Evolutionary conservation across 2,329 filamentous ascomycete species (phyloP).

Genomic region (Aspergillus bombycis): DNA sequence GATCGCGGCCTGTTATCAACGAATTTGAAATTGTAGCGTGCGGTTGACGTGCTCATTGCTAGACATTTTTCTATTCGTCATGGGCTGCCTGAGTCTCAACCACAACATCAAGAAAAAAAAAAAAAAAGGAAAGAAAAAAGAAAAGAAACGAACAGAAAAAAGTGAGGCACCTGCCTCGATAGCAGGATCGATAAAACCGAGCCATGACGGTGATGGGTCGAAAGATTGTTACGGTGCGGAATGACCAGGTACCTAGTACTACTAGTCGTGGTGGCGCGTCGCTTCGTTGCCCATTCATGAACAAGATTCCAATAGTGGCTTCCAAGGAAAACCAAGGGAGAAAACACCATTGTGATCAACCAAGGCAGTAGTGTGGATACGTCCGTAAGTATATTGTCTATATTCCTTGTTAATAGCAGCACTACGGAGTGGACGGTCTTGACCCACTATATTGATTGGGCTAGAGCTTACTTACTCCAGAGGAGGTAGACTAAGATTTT

Average conservation of each 20-base stretch:
- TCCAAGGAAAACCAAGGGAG: not conserved
- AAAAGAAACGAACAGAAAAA: too few relatives aligned
- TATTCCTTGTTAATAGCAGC: not conserved
- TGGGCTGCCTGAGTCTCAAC: not conserved
- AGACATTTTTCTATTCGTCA: not conserved
- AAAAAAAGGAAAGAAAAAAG: not conserved
- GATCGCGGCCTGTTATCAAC: not conserved
- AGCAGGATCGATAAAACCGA: not conserved
- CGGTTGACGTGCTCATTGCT: not conserved
- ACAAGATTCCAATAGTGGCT: not conserved
- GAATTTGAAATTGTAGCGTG: not conserved
- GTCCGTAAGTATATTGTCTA: too few relatives aligned
- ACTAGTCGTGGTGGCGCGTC: not conserved
- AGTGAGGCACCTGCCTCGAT: not conserved
- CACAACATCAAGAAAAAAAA: not conserved
- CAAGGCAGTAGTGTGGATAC: not conserved
- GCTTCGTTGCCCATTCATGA: not conserved
- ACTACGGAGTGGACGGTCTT: not conserved
- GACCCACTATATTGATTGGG: not conserved
- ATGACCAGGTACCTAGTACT: not conserved
- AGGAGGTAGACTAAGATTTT: not conserved
- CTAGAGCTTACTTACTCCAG: not conserved
- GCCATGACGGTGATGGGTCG: not conserved
- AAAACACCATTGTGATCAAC: not conserved
- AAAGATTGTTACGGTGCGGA: not conserved